Base-by-base conservation (phyloP, 2,329 filamentous ascomycete species). In the Teratosphaeria zuluensis region DNA sequence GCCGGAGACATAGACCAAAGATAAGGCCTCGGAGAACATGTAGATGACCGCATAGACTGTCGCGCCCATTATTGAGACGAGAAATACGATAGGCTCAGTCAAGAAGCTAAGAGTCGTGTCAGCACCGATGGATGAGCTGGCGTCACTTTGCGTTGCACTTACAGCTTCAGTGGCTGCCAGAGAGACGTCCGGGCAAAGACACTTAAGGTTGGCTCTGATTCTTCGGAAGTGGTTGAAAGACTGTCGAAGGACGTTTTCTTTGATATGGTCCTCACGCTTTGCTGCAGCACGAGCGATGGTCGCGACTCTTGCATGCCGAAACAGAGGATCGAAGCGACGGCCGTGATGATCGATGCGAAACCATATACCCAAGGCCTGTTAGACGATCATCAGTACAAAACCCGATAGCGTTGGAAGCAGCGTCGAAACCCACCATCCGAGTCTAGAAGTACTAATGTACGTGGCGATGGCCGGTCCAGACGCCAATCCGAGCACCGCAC, bases 41-140 rank as follows among this genome's bases (percentile, higher is more conserved):
- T 80, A 81, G 30, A 80, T 74, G n/a, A 80, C 67, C 0, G 73
- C 76, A 62, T 75, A 78, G 6, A 74, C 73, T 16, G 75, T 66
- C 4, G 56, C 56, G 46, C 48, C 56, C 56, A 57, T 57, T 19
- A 57, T 53, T 6, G 48, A 53, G 28, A 52, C 48, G 8, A 28
- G 11, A 8, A 57, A 35, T 14, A 57, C 21, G 5, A 57, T 46
- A 14, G 56, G 56, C 56, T 57, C 56, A 12, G 33, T 56, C 16
- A 51, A 30, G 54, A 56, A 56, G 33, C 42, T 48, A 48, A 48
- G 42, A 48, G 9, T n/a, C 16, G n/a, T 19, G 19, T 48, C 42
- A 48, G 42, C 21, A 21, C 1, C 21, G n/a, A 21, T 5, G 16
- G 6, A 1, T 11, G 16, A 48, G 42, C 4, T 21, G 42, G 7